A percentile compares a stretch with the other conserved stretches of the same genome.
Evolutionary conservation across 2,329 filamentous ascomycete genomes (phyloP).

Genomic region (Aspergillus sp.): DNA sequence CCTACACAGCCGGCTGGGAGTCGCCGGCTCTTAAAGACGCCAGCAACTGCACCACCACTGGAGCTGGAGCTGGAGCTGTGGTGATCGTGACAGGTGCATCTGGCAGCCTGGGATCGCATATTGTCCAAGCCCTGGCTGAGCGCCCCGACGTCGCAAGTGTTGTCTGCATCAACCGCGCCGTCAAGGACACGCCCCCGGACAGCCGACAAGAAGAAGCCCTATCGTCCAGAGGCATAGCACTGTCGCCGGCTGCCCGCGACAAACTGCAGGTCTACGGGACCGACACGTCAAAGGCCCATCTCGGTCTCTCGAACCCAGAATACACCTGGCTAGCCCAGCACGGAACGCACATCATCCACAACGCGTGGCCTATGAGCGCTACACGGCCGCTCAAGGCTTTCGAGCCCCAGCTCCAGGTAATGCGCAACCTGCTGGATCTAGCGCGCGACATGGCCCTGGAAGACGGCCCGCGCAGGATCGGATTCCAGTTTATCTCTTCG

Average conservation of each 20-base stretch:
- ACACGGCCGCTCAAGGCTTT: slow-evolving; percentile 18
- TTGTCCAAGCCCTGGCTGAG: slow-evolving; percentile 37
- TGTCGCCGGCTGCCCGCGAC: slow-evolving; percentile 13
- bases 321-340: slow-evolving; percentile 40
- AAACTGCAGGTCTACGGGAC: slow-evolving; percentile 51
- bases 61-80: background rate
- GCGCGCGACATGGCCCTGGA: background rate
- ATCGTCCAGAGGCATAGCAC: slow-evolving; percentile 20
- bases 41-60: no score
- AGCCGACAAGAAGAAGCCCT: slow-evolving; percentile 38
- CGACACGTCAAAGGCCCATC: slow-evolving; percentile 48
- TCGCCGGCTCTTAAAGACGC: background rate
- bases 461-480: slow-evolving; percentile 6
- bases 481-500: slow-evolving; percentile 45
- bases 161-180: slow-evolving; percentile 50
- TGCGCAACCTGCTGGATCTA: slow-evolving; percentile 48
- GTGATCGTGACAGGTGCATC: slow-evolving; percentile 46
- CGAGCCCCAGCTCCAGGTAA: slow-evolving; percentile 38
- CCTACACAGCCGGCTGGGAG: background rate
- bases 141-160: slow-evolving; percentile 31
- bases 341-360: slow-evolving; percentile 48
- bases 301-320: slow-evolving; percentile 46
- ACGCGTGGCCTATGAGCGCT: slow-evolving; percentile 30
- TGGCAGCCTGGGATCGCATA: slow-evolving; percentile 40
- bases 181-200: slow-evolving; percentile 22